Conservation (phyloP, 768 basidiomycete species). For the Hygrophorus russula region DNA sequence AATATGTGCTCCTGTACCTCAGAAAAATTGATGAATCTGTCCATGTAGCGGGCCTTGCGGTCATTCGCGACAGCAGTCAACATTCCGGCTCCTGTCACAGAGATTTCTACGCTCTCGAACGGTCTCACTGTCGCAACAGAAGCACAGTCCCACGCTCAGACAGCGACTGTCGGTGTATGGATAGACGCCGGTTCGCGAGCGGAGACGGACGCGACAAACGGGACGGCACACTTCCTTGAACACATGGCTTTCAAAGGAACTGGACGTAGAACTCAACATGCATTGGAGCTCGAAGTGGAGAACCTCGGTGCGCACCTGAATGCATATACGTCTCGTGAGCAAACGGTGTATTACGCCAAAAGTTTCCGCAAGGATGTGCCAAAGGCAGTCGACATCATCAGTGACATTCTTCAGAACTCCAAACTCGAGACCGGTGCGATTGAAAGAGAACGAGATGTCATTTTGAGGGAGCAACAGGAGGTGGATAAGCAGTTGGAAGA, state of each 20-base stretch:
- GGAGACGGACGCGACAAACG: conserved; percentile 90
- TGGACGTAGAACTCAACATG: conserved; percentile 73
- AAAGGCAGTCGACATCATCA: conserved; percentile 89
- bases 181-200: conserved; percentile 97
- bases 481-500: conserved; percentile 98
- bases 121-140: conserved; percentile 94
- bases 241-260: conserved; percentile 99
- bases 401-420: conserved; percentile 95
- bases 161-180: conserved; percentile 98
- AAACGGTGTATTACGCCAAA: conserved; percentile 99
- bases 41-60: conserved; percentile 41
- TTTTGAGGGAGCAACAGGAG: conserved; percentile 95
- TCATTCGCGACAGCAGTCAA: conserved; percentile 67
- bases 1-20: not conserved
- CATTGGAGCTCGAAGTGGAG: conserved; percentile 94
- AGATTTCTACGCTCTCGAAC: conserved; percentile 88
- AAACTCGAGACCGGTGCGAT: conserved; percentile 82
- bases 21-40: conserved; percentile 1
- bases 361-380: conserved; percentile 94
- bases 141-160: conserved; percentile 81
- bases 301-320: conserved; percentile 96
- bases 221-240: conserved; percentile 97
- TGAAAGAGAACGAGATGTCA: conserved; percentile 94
- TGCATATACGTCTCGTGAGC: conserved; percentile 97
- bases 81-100: conserved; percentile 63